Base-by-base conservation (phyloP, 73 alveolate species). In the Breviolum minutum region DNA sequence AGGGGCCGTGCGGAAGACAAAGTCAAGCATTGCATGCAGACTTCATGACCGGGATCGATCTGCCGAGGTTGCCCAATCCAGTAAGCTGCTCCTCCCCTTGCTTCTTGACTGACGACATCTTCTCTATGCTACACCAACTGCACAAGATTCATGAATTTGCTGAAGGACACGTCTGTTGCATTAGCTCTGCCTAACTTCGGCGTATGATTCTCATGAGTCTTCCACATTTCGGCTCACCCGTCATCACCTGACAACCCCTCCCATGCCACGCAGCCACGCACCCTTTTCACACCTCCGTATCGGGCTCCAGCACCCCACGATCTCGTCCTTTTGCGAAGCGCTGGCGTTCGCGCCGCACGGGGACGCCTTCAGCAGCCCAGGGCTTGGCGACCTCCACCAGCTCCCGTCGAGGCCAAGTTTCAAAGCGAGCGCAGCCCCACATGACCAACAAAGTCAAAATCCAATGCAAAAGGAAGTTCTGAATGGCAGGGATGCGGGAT, bases 391-490 rank as follows among this genome's bases (percentile, higher is more conserved):
- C 27, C 6, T 77, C 86, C 86, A 77, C 61, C 62, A 24, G 93
- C 74, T 7, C 62, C 76, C 12, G 22, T 2, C 29, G 81, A 13
- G 94, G 94, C 94, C 94, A 86, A 22, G 32, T 27, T 27, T 86
- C 94, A 16, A 86, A 86, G 88, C 97, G 97, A 60, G 97, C 97
- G 76, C 97, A 90, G 97, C 97, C 97, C 97, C 97, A 90, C 97
- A 90, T 90, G 64, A 90, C 97, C 66, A 90, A 63, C 73, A 90
- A 87, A n/a, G 97, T 90, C 64, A 90, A 48, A 20, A 89, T 19
- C 97, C 97, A 90, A 87, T 90, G 97, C 63, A 90, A 76, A 61
- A 90, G 63, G 76, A 90, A 90, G 97, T 90, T 90, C 63, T 90
- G 81, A 24, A 90, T 16, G 26, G 87, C 97, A 2, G 97, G 97